phyloP scores from a whole-genome alignment of 148 eudicot species.

The Limonium bicolor region DNA sequence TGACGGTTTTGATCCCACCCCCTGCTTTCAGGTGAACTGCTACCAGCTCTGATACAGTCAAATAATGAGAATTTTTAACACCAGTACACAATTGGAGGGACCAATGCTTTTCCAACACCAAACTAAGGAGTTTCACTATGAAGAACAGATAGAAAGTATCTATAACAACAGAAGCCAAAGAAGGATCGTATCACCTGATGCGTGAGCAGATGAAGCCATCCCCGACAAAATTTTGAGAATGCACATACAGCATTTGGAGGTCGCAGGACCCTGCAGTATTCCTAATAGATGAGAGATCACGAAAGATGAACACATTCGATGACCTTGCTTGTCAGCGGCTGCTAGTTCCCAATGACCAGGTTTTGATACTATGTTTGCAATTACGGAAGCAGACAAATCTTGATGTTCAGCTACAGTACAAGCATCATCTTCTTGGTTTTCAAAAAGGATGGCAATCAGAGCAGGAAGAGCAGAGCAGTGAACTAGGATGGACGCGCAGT shows the following conservation, averaged over 20 bases:
- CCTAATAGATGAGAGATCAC: conserved; percentile 25
- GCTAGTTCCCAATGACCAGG: conserved; percentile 71
- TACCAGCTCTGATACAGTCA: conserved; percentile 31
- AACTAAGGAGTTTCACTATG: too few relatives aligned
- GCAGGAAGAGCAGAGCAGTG: conserved; percentile 44
- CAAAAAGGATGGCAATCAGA: conserved; percentile 28
- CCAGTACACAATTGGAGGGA: too few relatives aligned
- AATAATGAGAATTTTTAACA: too few relatives aligned
- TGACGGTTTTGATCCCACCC: conserved; percentile 32
- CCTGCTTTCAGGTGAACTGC: conserved; percentile 28
- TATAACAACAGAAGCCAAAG: too few relatives aligned
- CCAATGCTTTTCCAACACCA: too few relatives aligned
- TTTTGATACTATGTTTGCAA: conserved; percentile 44
- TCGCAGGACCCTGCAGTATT: conserved; percentile 24
- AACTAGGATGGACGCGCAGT: conserved; percentile 46
- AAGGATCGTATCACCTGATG: conserved; percentile 55
- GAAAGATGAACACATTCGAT: conserved; percentile 28
- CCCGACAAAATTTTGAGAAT: conserved; percentile 44
- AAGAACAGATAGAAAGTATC: too few relatives aligned
- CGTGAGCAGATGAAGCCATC: conserved; percentile 50
- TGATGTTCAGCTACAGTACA: conserved; percentile 18
- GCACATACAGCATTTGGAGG: conserved; percentile 32
- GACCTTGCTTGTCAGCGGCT: conserved; percentile 25
- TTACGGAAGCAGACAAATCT: conserved; percentile 34
- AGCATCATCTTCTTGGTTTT: conserved; percentile 18